Base-by-base conservation (phyloP, 2,329 filamentous ascomycete species). In the Penicillium vulpinum region DNA sequence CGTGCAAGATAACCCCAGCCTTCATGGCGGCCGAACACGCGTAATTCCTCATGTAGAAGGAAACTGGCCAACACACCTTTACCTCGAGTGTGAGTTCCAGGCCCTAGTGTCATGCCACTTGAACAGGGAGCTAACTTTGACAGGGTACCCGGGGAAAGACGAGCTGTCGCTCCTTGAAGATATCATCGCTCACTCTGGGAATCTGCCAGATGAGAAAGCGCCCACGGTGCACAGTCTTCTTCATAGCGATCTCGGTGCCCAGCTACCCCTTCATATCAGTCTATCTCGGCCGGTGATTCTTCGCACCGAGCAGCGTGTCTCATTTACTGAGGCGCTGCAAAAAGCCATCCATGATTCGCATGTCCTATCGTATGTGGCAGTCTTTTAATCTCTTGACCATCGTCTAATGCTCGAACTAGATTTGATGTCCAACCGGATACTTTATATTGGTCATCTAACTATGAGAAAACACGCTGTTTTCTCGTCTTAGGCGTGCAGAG, bases 61-160 rank as follows among this genome's bases (percentile, higher is more conserved):
- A 58, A 91, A 92, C 73, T 99, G 94, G 94, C 91, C 93, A 1
- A 91, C 88, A 33, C 93, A 97, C 75, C 72, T 97, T 44, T 97
- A 96, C 73, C 80, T 96, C 55, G 93, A 97, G 78, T 99, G 94
- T 95, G 81, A 76, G 86, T 79, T n/a, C 11, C 13, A 1, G 26
- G 18, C 54, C 31, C 16, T 45, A 18, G 44, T 55, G 29, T 28
- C 13, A 9, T 26, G 44, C 21, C 15, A 26, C 40, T 36, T 39
- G 13, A 26, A 36, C 38, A 38, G 45, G 50, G 56, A 62, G 31
- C 68, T 67, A 54, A 58, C 38, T 44, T 50, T 41, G 56, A 40
- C 51, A 78, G 77, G 76, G 76, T 72, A 73, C 64, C 77, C 78
- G 10, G 62, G 68, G 5, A 72, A 70, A 61, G 53, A 63, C 29